These are phyloP conservation scores for Kuraishia cidri DNA, from an alignment of 805 yeast species.

Conservation along the genomic window DNA sequence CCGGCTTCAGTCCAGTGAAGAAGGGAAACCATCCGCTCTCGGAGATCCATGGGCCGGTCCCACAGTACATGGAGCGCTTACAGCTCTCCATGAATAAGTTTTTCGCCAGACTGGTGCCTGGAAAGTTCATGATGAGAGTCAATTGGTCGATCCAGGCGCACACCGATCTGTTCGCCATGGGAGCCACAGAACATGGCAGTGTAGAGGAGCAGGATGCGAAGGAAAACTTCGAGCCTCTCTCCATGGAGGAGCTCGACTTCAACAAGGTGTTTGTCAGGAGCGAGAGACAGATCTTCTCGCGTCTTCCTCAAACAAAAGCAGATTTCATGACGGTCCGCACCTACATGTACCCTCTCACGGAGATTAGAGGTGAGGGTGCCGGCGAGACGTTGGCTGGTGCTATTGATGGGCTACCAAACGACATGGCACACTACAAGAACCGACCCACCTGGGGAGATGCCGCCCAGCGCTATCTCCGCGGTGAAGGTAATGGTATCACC, in stretches of 20 bases:
- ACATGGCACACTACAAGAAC: conserved; percentile 46
- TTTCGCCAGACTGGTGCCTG: conserved; percentile 40
- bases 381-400: conserved; percentile 44
- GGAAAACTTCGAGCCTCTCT: conserved; percentile 16
- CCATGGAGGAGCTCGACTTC: conserved; percentile 20
- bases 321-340: conserved; percentile 41
- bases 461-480: conserved; percentile 24
- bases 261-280: conserved; percentile 35
- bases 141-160: conserved; percentile 61
- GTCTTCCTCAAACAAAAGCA: conserved; percentile 32
- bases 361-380: conserved; percentile 29
- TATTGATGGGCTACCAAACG: conserved; percentile 46
- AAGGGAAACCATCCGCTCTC: conserved; percentile 40
- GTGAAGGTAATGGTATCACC: conserved; percentile 15
- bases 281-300: conserved; percentile 43
- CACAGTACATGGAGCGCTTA: conserved; percentile 44
- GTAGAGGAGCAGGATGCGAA: conserved; percentile 13
- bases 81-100: conserved; percentile 51
- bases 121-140: conserved; percentile 43
- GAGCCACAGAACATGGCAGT: conserved; percentile 23
- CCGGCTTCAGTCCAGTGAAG: conserved; percentile 53
- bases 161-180: conserved; percentile 28
- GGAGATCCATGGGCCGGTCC: conserved; percentile 56
- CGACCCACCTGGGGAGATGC: conserved; percentile 54
- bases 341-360: conserved; percentile 34